Percentiles rank a stretch among this genome's conserved stretches.
phyloP scores from a whole-genome alignment of 257 asterid species.

The Rubia yunnanensis region DNA sequence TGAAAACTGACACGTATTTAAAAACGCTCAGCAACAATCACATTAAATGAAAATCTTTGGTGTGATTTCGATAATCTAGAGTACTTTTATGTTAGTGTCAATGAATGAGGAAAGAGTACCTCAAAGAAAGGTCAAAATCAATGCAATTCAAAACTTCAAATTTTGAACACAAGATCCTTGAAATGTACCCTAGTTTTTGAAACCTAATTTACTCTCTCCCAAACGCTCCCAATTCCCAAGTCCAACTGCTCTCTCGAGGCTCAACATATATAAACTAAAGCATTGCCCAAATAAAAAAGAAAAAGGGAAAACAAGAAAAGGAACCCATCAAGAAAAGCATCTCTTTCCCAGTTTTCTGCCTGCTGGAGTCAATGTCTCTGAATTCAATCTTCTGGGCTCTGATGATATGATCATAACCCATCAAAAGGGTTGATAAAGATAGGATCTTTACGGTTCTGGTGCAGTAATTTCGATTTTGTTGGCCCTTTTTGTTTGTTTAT shows the following conservation, averaged over 20 bases:
- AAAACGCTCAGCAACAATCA: neutral
- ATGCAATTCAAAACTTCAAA: neutral
- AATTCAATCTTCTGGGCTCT: neutral
- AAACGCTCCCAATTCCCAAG: slow-evolving; percentile 9
- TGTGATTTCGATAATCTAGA: neutral
- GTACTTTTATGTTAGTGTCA: neutral
- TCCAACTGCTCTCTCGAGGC: neutral
- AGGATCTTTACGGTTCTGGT: neutral
- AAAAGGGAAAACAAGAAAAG: neutral
- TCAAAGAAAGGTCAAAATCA: neutral
- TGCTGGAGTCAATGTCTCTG: neutral
- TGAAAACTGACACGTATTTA: neutral
- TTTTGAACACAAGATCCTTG: neutral
- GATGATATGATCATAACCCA: neutral
- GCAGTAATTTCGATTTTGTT: neutral
- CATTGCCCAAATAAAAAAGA: neutral
- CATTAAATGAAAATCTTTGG: neutral
- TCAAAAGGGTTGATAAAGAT: neutral
- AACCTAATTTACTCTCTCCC: neutral
- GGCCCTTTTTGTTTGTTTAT: slow-evolving; percentile 5
- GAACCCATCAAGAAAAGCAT: slow-evolving; percentile 12
- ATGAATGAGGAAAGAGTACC: neutral
- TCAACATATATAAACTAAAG: neutral
- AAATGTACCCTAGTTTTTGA: slow-evolving; percentile 1
- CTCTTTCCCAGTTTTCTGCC: slow-evolving; percentile 6